Evolutionary conservation across 169 alveolate genomes (phyloP).

Genomic region (Theileria luwenshuni): DNA sequence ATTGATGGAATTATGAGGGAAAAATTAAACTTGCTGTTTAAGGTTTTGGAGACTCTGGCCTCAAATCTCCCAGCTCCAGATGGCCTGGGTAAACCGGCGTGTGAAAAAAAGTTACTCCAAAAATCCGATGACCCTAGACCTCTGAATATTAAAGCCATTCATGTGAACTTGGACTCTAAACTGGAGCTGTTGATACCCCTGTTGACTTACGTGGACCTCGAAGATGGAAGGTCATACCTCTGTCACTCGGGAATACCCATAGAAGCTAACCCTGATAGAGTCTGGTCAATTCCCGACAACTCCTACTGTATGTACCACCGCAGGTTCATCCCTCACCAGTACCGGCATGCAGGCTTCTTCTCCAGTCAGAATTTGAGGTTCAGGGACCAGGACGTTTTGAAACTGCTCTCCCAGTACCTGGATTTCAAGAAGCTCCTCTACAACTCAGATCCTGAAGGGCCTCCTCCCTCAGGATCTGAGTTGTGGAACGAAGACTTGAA

Average conservation of each 20-base stretch:
- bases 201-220: conserved; percentile 23
- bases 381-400: conserved; percentile 16
- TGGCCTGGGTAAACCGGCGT: background rate
- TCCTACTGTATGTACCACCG: conserved; percentile 10
- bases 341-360: conserved; percentile 31
- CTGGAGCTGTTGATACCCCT: conserved; percentile 38
- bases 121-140: background rate
- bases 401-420: background rate
- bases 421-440: background rate
- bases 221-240: conserved; percentile 6
- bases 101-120: background rate
- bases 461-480: background rate
- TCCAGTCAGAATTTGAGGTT: conserved; percentile 26
- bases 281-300: conserved; percentile 41
- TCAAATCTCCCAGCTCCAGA: background rate
- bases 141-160: conserved; percentile 10
- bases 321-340: conserved; percentile 22
- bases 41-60: background rate
- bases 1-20: background rate
- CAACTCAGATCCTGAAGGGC: background rate
- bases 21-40: background rate
- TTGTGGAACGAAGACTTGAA: background rate
- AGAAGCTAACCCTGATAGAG: conserved; percentile 18
- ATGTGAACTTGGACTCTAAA: conserved; percentile 34
- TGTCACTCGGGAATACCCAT: conserved; percentile 22